These are phyloP conservation scores for Posidonia oceanica DNA, from an alignment of 116 monocot genomes.

Conservation along the genomic window DNA sequence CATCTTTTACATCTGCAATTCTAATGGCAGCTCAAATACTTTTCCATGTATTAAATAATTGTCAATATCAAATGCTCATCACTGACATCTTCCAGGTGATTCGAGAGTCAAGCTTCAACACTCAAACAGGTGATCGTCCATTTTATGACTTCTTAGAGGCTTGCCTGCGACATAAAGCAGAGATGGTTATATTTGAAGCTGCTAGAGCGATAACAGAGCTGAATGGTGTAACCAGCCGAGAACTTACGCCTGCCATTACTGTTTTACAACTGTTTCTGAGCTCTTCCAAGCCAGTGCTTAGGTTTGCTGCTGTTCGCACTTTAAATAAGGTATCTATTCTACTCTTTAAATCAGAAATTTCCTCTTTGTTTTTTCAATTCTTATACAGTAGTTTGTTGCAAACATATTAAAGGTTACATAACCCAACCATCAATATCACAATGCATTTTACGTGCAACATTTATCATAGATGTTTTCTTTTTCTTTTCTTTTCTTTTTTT, in stretches of 20 bases:
- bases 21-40: too few relatives aligned
- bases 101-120: slow-evolving; percentile 55
- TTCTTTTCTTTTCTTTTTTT: too few relatives aligned
- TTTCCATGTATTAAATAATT: too few relatives aligned
- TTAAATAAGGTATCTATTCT: slow-evolving; percentile 68
- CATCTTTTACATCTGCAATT: not conserved
- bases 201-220: slow-evolving; percentile 93
- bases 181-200: slow-evolving; percentile 97
- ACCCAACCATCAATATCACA: too few relatives aligned
- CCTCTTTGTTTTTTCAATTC: not conserved
- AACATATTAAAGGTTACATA: not conserved
- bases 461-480: too few relatives aligned
- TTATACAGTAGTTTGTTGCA: not conserved
- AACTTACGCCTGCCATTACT: slow-evolving; percentile 92
- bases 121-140: slow-evolving; percentile 76
- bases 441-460: too few relatives aligned
- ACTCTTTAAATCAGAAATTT: not conserved
- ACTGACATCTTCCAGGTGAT: slow-evolving; percentile 43
- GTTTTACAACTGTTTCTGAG: slow-evolving; percentile 90
- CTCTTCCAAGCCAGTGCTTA: slow-evolving; percentile 94
- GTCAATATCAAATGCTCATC: not conserved
- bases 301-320: slow-evolving; percentile 97
- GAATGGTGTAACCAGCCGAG: slow-evolving; percentile 74
- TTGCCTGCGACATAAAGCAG: slow-evolving; percentile 88
- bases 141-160: slow-evolving; percentile 93